phyloP scores from a whole-genome alignment of 768 basidiomycete species.

The Jaapia argillacea region DNA sequence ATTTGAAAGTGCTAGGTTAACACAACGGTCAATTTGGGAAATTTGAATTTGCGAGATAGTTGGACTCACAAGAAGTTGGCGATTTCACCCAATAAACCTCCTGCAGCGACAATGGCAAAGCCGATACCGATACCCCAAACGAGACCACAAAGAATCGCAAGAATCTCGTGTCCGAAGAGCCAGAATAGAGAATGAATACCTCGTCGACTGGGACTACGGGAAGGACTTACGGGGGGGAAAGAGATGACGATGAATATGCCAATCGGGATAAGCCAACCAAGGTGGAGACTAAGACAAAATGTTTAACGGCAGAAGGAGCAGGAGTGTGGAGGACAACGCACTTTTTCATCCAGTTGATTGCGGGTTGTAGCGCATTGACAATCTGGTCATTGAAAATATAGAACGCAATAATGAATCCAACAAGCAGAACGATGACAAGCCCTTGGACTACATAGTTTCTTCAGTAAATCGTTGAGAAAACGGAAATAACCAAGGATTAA shows the following conservation, averaged over 20 bases:
- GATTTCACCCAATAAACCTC: slow-evolving; percentile 26
- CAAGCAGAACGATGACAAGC: neutral
- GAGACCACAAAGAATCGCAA: slow-evolving; percentile 30
- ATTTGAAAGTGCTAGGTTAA: neutral
- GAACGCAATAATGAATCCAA: neutral
- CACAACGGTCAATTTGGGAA: neutral
- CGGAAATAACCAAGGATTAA: too few species aligned
- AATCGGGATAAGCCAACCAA: slow-evolving; percentile 34
- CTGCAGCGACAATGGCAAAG: slow-evolving; percentile 26
- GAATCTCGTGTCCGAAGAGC: slow-evolving; percentile 34
- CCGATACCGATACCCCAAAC: slow-evolving; percentile 32
- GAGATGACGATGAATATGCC: slow-evolving; percentile 33
- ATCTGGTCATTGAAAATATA: neutral
- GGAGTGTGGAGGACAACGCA: neutral
- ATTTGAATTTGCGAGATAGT: neutral
- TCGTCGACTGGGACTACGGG: neutral
- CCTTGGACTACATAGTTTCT: neutral
- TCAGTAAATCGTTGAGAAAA: too few species aligned
- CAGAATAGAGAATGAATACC: neutral
- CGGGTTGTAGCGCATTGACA: neutral
- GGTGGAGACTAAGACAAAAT: slow-evolving; percentile 11
- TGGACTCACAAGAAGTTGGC: slow-evolving; percentile 21
- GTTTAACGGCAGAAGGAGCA: neutral
- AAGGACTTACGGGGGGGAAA: slow-evolving; percentile 27
- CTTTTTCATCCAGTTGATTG: neutral